phyloP scores from a whole-genome alignment of 73 alveolate genomes.

The Paramecium bursaria region DNA sequence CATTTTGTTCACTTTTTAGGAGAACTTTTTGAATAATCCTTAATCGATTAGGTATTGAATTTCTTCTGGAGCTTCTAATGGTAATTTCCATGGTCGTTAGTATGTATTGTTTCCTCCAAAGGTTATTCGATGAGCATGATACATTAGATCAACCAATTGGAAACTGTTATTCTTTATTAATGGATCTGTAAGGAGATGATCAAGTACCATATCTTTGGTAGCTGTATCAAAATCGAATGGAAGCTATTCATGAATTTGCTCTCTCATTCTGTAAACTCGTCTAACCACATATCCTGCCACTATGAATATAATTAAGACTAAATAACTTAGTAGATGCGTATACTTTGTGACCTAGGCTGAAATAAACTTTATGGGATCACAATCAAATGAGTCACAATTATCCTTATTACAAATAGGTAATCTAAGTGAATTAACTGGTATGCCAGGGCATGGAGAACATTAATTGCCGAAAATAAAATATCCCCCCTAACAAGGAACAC shows the following conservation, averaged over 20 bases:
- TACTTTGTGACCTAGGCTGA: background rate
- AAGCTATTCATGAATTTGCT: slow-evolving; percentile 50
- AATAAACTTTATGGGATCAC: slow-evolving; percentile 34
- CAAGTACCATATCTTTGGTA: slow-evolving; percentile 59
- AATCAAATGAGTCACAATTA: slow-evolving; percentile 24
- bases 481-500: slow-evolving; percentile 1
- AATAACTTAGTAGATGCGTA: background rate
- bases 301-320: background rate
- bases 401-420: slow-evolving; percentile 27
- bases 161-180: slow-evolving; percentile 10
- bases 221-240: slow-evolving; percentile 70
- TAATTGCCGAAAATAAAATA: slow-evolving; percentile 4
- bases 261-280: slow-evolving; percentile 56
- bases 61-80: slow-evolving; percentile 56
- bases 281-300: slow-evolving; percentile 56
- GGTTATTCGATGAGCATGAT: slow-evolving; percentile 64
- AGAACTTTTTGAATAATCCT: slow-evolving; percentile 60
- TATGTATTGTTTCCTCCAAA: slow-evolving; percentile 53
- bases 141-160: slow-evolving; percentile 60
- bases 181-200: slow-evolving; percentile 59
- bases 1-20: slow-evolving; percentile 21
- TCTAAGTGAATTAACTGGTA: background rate
- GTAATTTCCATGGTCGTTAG: slow-evolving; percentile 51
- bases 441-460: slow-evolving; percentile 41
- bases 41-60: slow-evolving; percentile 56